Conservation (phyloP, 169 alveolate species). For the Plasmodium vinckei region DNA sequence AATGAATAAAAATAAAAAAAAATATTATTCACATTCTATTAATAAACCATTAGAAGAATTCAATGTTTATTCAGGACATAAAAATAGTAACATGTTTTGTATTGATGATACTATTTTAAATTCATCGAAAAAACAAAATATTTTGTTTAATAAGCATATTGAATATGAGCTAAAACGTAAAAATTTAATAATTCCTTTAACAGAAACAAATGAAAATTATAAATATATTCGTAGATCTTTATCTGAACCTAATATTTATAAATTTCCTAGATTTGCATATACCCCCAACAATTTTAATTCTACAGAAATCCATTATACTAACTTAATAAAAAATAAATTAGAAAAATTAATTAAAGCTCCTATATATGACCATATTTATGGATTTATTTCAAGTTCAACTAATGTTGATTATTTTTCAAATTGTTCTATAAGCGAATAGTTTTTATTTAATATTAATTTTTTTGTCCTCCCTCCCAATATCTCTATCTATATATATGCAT, state of each 20-base stretch:
- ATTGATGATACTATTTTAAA: not conserved
- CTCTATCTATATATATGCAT: not conserved
- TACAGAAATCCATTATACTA: conserved; percentile 42
- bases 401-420: conserved; percentile 20
- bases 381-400: conserved; percentile 47
- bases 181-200: conserved; percentile 55
- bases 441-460: not conserved
- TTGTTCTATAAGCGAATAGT: conserved; percentile 6
- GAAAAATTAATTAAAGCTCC: conserved; percentile 41
- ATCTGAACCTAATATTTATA: conserved; percentile 69
- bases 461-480: not conserved
- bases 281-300: conserved; percentile 11
- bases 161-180: conserved; percentile 1
- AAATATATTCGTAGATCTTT: conserved; percentile 68
- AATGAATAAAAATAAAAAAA: not conserved
- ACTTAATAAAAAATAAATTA: conserved; percentile 31
- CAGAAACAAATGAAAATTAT: conserved; percentile 38
- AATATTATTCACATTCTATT: no score
- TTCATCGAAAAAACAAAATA: not conserved
- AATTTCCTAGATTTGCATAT: conserved; percentile 22
- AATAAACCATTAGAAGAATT: conserved; percentile 13
- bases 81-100: not conserved
- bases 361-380: conserved; percentile 55
- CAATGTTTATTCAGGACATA: not conserved
- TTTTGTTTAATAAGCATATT: not conserved